Base-by-base conservation (phyloP, 371 early-diverging fungal genomes). In the Mortierella sp. region DNA sequence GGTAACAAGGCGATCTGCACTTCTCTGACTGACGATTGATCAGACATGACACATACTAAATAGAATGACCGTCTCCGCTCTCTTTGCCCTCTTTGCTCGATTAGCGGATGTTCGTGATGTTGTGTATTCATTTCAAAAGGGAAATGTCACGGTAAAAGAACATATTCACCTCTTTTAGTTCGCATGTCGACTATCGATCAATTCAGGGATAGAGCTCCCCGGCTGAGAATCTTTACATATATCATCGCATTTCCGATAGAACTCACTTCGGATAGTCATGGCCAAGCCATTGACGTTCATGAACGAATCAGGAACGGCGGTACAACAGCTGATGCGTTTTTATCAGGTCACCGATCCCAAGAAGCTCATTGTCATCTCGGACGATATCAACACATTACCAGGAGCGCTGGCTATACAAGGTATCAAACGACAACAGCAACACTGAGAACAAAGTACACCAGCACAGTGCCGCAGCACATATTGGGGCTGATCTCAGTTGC, bases 401-500 rank as follows among this genome's bases (percentile, higher is more conserved):
- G 87, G 87, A 16, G 54, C 82, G 5, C 61, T 87, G 47, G 72
- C 82, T 26, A 78, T 87, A 27, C 87, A 86, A 72, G 72, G 85
- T 82, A 64, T 28, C 43, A 34, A 19, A n/a, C 49, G 23, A 14
- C 3, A 19, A 27, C 13, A n/a, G n/a, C n/a, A n/a, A n/a, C n/a
- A n/a, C n/a, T n/a, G n/a, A n/a, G n/a, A n/a, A n/a, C n/a, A n/a
- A n/a, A n/a, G n/a, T n/a, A n/a, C n/a, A n/a, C n/a, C n/a, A n/a
- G n/a, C n/a, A n/a, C n/a, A n/a, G n/a, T n/a, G n/a, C n/a, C 41
- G 27, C n/a, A 30, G 3, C 14, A 3, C n/a, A 14, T 23, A 23
- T 12, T 34, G 8, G n/a, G 13, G 3, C 31, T 46, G 19, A 21
- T 47, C 14, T 52, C 54, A 10, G 10, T 34, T 34, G 34, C 10